phyloP scores from a whole-genome alignment of 768 basidiomycete species.

The Russula earlei region DNA sequence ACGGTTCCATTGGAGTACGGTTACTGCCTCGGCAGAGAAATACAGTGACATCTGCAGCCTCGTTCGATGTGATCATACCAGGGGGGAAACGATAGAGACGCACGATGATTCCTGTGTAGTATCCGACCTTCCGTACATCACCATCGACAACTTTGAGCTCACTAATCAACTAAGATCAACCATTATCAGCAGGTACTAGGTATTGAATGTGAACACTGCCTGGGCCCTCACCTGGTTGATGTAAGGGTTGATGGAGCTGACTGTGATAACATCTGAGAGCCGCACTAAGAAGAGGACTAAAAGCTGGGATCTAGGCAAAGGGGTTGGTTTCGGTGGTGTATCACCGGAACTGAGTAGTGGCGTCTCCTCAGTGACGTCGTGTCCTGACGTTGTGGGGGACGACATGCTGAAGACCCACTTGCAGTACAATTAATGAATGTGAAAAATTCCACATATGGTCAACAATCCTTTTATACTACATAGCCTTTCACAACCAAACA shows the following conservation, averaged over 20 bases:
- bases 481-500: too few relatives aligned
- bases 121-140: conserved; percentile 38
- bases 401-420: too few relatives aligned
- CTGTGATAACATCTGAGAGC: conserved; percentile 4
- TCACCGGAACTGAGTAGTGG: neutral
- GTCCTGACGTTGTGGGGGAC: neutral
- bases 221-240: conserved; percentile 46
- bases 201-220: neutral
- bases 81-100: conserved; percentile 19
- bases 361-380: neutral
- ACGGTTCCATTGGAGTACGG: conserved; percentile 37
- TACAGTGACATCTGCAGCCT: conserved; percentile 35
- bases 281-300: conserved; percentile 2
- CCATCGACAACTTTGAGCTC: conserved; percentile 36
- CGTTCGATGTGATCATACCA: neutral
- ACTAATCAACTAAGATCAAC: conserved; percentile 30
- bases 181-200: too few relatives aligned
- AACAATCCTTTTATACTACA: too few relatives aligned
- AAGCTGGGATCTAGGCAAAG: conserved; percentile 6
- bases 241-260: conserved; percentile 37
- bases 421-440: too few relatives aligned
- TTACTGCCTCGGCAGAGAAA: conserved; percentile 37
- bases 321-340: conserved; percentile 1
- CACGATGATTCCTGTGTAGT: conserved; percentile 42
- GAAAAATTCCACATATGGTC: too few relatives aligned